Base-by-base conservation (phyloP, 164 flowering plant genomes). In the Chimonanthus salicifolius region DNA sequence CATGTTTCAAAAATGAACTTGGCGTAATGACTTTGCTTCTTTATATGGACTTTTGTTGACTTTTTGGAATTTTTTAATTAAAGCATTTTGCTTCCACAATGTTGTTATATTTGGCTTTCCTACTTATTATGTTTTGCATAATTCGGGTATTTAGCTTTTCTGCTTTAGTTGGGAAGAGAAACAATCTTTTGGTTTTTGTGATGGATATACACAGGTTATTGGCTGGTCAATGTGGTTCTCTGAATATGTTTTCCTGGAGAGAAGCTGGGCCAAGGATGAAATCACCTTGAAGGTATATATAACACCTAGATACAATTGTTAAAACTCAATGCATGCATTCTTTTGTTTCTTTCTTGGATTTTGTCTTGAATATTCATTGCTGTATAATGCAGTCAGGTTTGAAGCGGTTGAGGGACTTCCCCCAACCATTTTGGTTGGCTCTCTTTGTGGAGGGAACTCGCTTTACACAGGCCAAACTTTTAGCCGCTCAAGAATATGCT, bases 191-290 rank as follows among this genome's bases (percentile, higher is more conserved):
- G 10, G 9, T 45, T 11, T 66, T 6, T 48, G 10, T 80, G 78
- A 54, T 54, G 10, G 16, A 13, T 2, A 54, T 54, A 9, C n/a
- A 54, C 86, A 94, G 98, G 97, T 92, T 64, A 84, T 92, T 80
- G 99, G 99, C 45, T 94, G 99, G 99, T 94, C 99, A 47, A 92
- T 94, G 97, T 92, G 97, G 97, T 94, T 94, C 77, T 91, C 99
- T 43, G 99, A 94, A 75, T 94, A 92, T 75, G 82, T 94, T 43
- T 94, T 92, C 77, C 82, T 94, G 77, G 99, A 92, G 84, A 88
- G 99, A 86, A 92, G 78, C 78, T 92, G 98, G 99, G 96, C 89
- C 49, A 94, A 89, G 84, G 99, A 94, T 86, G 97, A 94, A 84
- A 85, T 58, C 76, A 94, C 90, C 50, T 78, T 94, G 74, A 90